Base-by-base conservation (phyloP, 495 filamentous ascomycete species). In the Trichoderma orchidacearum region DNA sequence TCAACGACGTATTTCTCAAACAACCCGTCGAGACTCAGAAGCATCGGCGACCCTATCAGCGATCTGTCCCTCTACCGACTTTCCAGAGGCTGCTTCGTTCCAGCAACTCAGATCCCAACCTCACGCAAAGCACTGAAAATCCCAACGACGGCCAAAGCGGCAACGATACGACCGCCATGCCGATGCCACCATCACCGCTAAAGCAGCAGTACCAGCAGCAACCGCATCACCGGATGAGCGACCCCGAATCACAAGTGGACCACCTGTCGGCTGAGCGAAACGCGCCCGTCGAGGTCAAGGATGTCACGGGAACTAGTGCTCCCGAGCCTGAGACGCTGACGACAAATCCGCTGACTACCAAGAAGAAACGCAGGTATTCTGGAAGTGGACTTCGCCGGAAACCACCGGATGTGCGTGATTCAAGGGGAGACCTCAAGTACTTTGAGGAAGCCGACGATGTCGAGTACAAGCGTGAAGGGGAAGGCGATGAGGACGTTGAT, bases 1-100 rank as follows among this genome's bases (percentile, higher is more conserved):
- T 98, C 55, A 84, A 90, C 56, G 93, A 97, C 65, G 93, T 95
- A 0, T 98, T 98, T 68, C 77, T 87, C 36, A 89, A 89, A 30
- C 85, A 90, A 54, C 81, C 85, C 2, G 85, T 95, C 54, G 70
- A 74, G 3, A 72, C 80, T 50, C 75, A 77, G 25, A 72, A 72
- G 21, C 77, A 82, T 54, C 72, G 80, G 36, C 81, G 78, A 55
- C 83, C 85, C 8, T 81, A 85, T 27, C 83, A 85, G 63, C 73
- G 83, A 29, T 73, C 75, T 28, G 63, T 86, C 32, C 75, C 75
- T 32, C 68, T 69, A 45, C 74, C 68, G 13, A 64, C 63, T 38
- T 64, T 73, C 30, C 73, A 72, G 35, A 68, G 64, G 18, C 30
- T 67, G 1, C 66, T 74, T 18, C 64, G 67, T 15, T 59, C 67